phyloP scores from a whole-genome alignment of 1,284 basidiomycete species.

The Erythrobasidium hasegawianum region DNA sequence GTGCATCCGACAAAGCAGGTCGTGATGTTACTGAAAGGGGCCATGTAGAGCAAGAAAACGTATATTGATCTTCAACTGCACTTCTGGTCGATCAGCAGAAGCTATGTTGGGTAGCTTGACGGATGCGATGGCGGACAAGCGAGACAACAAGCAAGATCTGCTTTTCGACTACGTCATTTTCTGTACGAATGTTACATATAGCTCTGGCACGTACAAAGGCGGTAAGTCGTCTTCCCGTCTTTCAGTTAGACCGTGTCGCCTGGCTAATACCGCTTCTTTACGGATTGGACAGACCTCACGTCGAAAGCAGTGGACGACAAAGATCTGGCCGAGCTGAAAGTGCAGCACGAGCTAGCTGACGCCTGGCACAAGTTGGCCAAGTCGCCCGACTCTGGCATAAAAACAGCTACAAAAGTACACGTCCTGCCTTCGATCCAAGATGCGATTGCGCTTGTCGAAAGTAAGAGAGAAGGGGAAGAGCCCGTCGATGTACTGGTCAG shows the following conservation, averaged over 20 bases:
- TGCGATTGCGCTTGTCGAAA: constrained; percentile 63
- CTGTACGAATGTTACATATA: constrained; percentile 93
- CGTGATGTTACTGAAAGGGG: background rate
- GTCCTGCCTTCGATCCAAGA: constrained; percentile 86
- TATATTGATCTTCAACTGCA: constrained; percentile 92
- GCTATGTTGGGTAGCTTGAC: constrained; percentile 65
- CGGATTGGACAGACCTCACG: constrained; percentile 68
- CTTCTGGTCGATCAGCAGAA: constrained; percentile 76
- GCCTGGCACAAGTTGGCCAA: constrained; percentile 69
- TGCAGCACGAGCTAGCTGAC: constrained; percentile 68
- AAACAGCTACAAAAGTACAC: constrained; percentile 57
- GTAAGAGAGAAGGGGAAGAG: constrained; percentile 44
- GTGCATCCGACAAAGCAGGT: background rate
- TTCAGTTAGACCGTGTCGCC: background rate
- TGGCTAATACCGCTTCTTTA: constrained; percentile 25
- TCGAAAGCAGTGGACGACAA: constrained; percentile 62
- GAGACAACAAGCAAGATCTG: constrained; percentile 11
- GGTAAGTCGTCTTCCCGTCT: constrained; percentile 57
- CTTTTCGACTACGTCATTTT: constrained; percentile 87
- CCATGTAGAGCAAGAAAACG: constrained; percentile 49
- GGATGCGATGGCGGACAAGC: constrained; percentile 11
- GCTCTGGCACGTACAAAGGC: constrained; percentile 80
- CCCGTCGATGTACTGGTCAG: constrained; percentile 71
- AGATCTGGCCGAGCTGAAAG: constrained; percentile 64
- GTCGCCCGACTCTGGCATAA: constrained; percentile 54